These are phyloP conservation scores for Backusella tuberculispora DNA, from an alignment of 192 early-diverging fungal genomes.

Conservation along the genomic window DNA sequence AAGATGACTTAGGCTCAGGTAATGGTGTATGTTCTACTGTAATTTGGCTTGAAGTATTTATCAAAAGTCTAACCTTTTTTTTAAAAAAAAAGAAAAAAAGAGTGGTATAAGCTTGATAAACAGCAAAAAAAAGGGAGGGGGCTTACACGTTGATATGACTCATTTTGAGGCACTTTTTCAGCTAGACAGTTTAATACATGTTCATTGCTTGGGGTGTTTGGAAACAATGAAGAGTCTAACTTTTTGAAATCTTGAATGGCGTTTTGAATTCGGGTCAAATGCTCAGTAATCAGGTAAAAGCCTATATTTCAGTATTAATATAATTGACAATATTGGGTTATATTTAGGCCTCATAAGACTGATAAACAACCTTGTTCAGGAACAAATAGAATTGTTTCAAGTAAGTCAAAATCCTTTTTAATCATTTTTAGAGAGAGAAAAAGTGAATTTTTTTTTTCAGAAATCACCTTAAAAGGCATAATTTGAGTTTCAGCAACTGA, in stretches of 20 bases:
- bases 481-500: too few relatives aligned
- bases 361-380: slow-evolving; percentile 20
- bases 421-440: not conserved
- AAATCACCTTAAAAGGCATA: too few relatives aligned
- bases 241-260: slow-evolving; percentile 11
- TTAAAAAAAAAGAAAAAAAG: not conserved
- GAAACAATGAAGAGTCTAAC: not conserved
- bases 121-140: not conserved
- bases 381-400: slow-evolving; percentile 30
- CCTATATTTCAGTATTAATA: not conserved
- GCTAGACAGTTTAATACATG: not conserved
- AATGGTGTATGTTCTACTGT: slow-evolving; percentile 27
- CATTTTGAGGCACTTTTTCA: not conserved
- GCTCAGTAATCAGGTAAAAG: slow-evolving; percentile 7
- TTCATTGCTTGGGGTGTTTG: not conserved
- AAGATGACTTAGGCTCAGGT: not conserved
- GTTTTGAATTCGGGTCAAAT: slow-evolving; percentile 11
- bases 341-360: not conserved
- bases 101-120: not conserved
- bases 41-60: slow-evolving; percentile 4
- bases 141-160: slow-evolving; percentile 1
- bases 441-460: too few relatives aligned
- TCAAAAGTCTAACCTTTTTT: slow-evolving; percentile 31
- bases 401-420: slow-evolving; percentile 20
- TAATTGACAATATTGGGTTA: not conserved